Percentiles rank a stretch among this genome's conserved stretches.
These are phyloP conservation scores for Coccomyxa sp. DNA, from an alignment of 139 green algal species.

Conservation along the genomic window DNA sequence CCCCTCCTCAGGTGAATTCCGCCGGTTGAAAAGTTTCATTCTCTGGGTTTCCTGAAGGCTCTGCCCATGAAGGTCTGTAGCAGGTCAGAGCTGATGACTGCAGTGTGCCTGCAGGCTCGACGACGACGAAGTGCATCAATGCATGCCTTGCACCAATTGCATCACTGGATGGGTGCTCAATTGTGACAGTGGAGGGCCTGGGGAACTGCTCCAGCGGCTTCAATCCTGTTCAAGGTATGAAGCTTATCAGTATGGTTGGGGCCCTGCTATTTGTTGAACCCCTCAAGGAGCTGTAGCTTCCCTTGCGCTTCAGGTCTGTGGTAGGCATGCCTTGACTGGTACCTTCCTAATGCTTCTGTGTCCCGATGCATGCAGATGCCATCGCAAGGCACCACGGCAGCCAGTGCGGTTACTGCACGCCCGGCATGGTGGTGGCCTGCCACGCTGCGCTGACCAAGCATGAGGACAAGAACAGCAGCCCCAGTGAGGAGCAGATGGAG, in stretches of 20 bases:
- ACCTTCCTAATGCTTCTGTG: background rate
- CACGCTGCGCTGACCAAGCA: constrained; percentile 32
- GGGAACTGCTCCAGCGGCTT: constrained; percentile 32
- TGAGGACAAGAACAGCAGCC: background rate
- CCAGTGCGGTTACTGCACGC: constrained; percentile 80
- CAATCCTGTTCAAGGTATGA: constrained; percentile 35
- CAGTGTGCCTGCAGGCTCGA: constrained; percentile 15
- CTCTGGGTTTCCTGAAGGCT: background rate
- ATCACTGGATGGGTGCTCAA: constrained; percentile 27
- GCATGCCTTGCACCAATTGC: constrained; percentile 61
- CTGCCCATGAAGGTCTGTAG: background rate
- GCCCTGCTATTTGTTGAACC: background rate
- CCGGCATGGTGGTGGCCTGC: constrained; percentile 56
- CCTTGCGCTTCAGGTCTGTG: background rate
- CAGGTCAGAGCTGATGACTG: background rate
- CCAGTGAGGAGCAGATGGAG: constrained; percentile 29
- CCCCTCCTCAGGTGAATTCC: constrained; percentile 6
- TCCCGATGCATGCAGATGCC: background rate
- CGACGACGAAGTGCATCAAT: constrained; percentile 46
- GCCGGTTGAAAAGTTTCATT: background rate
- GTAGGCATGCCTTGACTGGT: background rate
- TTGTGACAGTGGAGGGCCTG: constrained; percentile 65
- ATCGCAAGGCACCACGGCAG: constrained; percentile 5
- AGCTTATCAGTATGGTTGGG: background rate
- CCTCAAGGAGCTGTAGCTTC: background rate